Conservation (phyloP, 805 yeast genomes). For the Saccharomycopsis sp. region DNA sequence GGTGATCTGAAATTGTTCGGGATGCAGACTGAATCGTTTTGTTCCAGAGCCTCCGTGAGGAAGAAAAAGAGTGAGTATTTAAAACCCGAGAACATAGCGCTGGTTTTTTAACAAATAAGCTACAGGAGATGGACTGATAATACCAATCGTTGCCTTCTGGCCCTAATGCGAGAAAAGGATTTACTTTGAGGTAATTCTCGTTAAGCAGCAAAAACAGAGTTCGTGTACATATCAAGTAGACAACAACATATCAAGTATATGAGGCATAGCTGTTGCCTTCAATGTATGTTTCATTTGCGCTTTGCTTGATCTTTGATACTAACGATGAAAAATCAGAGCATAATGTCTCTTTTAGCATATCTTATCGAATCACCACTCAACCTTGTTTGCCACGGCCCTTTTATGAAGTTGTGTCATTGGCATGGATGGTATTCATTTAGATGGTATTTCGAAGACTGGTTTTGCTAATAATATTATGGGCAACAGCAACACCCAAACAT, state of each 20-base stretch:
- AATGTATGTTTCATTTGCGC: neutral
- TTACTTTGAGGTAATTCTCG: neutral
- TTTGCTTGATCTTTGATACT: neutral
- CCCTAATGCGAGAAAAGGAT: neutral
- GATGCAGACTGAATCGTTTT: too few species aligned
- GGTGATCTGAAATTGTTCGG: too few species aligned
- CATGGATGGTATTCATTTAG: neutral
- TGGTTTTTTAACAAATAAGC: too few species aligned
- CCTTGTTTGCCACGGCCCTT: neutral
- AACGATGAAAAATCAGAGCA: neutral
- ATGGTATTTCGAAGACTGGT: neutral
- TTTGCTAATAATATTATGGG: neutral
- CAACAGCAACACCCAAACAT: too few species aligned
- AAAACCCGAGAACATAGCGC: too few species aligned
- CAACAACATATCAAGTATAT: neutral
- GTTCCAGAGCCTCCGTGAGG: too few species aligned
- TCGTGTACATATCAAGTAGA: neutral
- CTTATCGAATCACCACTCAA: neutral
- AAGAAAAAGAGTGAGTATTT: too few species aligned
- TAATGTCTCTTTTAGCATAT: neutral
- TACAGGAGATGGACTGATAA: neutral
- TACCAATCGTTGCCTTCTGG: neutral
- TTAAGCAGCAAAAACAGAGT: neutral
- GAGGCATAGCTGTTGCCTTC: neutral
- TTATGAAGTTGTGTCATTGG: neutral